Conservation (phyloP, 208 protist species). For the Wallacemonas sp. region DNA sequence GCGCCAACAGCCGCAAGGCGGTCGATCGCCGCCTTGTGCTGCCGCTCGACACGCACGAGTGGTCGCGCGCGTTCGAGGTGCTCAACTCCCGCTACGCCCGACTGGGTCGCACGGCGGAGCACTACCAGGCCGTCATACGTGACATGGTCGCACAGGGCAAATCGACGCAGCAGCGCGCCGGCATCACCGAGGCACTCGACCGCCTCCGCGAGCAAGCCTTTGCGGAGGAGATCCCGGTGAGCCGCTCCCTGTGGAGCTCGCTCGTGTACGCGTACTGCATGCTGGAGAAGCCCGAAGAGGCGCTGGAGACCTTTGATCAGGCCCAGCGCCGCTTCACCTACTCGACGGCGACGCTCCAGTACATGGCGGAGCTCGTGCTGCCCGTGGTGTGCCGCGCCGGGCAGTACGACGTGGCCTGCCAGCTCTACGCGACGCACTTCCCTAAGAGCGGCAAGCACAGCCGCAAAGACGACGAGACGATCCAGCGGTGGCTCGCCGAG, state of each 20-base stretch:
- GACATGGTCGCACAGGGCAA: conserved; percentile 52
- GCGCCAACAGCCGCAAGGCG: conserved; percentile 60
- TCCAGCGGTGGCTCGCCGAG: conserved; percentile 61
- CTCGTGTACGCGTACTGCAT: conserved; percentile 76
- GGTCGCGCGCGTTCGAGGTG: conserved; percentile 82
- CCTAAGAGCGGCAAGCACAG: conserved; percentile 24
- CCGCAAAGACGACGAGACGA: conserved; percentile 23
- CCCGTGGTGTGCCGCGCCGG: conserved; percentile 58
- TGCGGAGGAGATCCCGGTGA: conserved; percentile 63
- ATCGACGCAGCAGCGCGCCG: conserved; percentile 17
- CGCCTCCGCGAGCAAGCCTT: conserved; percentile 66
- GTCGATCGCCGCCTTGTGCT: conserved; percentile 82
- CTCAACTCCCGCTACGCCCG: conserved; percentile 67
- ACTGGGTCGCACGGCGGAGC: conserved; percentile 58
- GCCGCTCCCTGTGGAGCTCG: conserved; percentile 65
- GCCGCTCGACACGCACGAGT: conserved; percentile 78
- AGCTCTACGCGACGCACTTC: conserved; percentile 38
- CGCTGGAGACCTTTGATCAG: conserved; percentile 57
- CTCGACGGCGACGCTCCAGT: conserved; percentile 53
- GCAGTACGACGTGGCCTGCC: conserved; percentile 36
- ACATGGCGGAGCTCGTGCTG: conserved; percentile 71
- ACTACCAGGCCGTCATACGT: conserved; percentile 77
- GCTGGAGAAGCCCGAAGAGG: conserved; percentile 43
- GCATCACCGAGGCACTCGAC: conserved; percentile 34
- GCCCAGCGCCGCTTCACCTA: conserved; percentile 47